phyloP scores from a whole-genome alignment of 768 basidiomycete species.

The Phylloporus scabripes region DNA sequence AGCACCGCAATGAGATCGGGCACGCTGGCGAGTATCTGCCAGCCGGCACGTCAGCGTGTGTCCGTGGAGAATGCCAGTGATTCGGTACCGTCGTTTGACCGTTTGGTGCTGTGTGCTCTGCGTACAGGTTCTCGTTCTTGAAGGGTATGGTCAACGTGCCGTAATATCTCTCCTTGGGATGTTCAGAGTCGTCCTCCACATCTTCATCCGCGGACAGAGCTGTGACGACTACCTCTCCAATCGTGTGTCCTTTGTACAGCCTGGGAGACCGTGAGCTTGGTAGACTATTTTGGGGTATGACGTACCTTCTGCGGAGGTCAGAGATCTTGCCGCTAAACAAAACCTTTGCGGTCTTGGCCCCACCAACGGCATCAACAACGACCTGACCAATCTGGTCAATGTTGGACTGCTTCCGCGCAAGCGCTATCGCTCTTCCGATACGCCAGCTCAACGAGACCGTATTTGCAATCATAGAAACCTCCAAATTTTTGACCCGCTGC shows the following conservation, averaged over 20 bases:
- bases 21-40: conserved; percentile 47
- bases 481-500: conserved; percentile 31
- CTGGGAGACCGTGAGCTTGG: conserved; percentile 6
- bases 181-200: conserved; percentile 21
- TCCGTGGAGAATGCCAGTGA: background rate
- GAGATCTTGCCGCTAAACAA: conserved; percentile 60
- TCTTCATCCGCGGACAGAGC: conserved; percentile 26
- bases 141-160: conserved; percentile 47
- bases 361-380: conserved; percentile 35
- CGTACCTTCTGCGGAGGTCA: conserved; percentile 38
- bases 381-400: conserved; percentile 34
- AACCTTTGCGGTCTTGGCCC: conserved; percentile 31
- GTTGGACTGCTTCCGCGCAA: conserved; percentile 43
- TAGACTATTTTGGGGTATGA: background rate
- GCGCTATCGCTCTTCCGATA: conserved; percentile 53
- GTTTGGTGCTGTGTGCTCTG: conserved; percentile 35
- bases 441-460: conserved; percentile 60
- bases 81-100: conserved; percentile 18
- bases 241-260: conserved; percentile 36
- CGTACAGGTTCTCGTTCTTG: conserved; percentile 58
- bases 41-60: conserved; percentile 4
- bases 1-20: conserved; percentile 63
- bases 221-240: conserved; percentile 34
- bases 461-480: conserved; percentile 41
- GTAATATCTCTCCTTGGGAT: conserved; percentile 18